Percentiles rank a stretch among this genome's conserved stretches.
These are phyloP conservation scores for Ustilago hordei DNA, from an alignment of 1,284 basidiomycete species.

Conservation along the genomic window DNA sequence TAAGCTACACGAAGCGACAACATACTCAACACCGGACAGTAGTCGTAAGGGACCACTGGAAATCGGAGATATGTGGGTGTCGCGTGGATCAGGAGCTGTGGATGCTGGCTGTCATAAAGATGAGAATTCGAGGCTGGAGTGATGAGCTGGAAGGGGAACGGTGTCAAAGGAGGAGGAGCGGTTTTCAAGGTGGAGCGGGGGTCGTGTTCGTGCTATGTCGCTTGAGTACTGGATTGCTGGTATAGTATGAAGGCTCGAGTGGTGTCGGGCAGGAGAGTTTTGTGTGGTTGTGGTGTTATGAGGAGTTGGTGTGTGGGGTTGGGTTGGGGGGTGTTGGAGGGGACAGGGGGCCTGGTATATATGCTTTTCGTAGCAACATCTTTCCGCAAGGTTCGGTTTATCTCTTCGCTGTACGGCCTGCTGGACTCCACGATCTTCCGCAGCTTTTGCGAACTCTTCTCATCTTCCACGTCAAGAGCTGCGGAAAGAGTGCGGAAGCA, in stretches of 20 bases:
- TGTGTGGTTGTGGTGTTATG: neutral
- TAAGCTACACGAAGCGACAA: too few species aligned
- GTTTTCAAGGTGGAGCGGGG: neutral
- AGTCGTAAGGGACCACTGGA: too few species aligned
- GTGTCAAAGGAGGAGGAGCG: neutral
- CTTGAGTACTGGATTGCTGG: neutral
- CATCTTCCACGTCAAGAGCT: neutral
- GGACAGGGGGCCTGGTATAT: neutral
- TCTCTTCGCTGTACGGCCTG: neutral
- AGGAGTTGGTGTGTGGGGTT: neutral
- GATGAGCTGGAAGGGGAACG: neutral
- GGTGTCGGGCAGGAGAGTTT: neutral
- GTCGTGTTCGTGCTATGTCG: neutral
- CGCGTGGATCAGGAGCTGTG: too few species aligned
- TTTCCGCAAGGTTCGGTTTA: neutral
- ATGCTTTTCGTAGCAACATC: neutral
- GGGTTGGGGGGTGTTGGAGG: neutral
- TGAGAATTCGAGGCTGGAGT: too few species aligned
- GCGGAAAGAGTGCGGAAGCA: slow-evolving; percentile 5
- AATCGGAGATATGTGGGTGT: too few species aligned
- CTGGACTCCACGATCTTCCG: too few species aligned
- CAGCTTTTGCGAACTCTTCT: too few species aligned
- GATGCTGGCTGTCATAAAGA: too few species aligned
- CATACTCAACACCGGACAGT: too few species aligned
- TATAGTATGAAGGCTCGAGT: neutral